Evolutionary conservation across 2,329 filamentous ascomycete genomes (phyloP).

Genomic region (Claviceps spartinae): DNA sequence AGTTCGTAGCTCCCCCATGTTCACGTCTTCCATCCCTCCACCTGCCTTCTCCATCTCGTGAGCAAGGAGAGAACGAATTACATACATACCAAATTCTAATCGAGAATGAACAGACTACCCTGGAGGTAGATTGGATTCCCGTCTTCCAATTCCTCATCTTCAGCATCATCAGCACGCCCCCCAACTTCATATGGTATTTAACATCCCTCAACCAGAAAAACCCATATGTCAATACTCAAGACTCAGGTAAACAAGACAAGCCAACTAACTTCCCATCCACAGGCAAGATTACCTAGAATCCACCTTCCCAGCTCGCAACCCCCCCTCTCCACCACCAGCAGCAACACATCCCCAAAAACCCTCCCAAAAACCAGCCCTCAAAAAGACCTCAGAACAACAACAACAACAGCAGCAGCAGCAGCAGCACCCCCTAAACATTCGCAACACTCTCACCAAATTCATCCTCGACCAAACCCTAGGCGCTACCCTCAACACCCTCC

Average conservation of each 20-base stretch:
- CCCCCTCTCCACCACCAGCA: background rate
- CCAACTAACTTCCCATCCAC: conserved; percentile 4
- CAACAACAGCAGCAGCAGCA: background rate
- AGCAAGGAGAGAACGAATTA: background rate
- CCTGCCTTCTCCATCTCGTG: too few species aligned
- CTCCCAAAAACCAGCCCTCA: conserved; percentile 1
- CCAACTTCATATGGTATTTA: conserved; percentile 65
- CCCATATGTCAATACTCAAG: too few species aligned
- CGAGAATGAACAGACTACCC: background rate
- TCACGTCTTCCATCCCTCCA: background rate
- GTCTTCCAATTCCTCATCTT: conserved; percentile 68
- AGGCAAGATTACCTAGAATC: conserved; percentile 67
- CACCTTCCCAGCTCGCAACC: conserved; percentile 51
- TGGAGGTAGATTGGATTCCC: conserved; percentile 45
- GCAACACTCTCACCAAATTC: conserved; percentile 55
- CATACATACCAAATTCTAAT: background rate
- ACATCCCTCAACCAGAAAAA: background rate
- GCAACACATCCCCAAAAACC: conserved; percentile 14
- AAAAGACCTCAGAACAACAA: background rate
- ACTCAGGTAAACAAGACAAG: too few species aligned
- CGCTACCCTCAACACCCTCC: conserved; percentile 48
- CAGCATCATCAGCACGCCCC: conserved; percentile 58
- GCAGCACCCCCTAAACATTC: conserved; percentile 33
- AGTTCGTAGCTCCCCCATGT: conserved; percentile 28
- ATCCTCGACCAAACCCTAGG: conserved; percentile 56